A percentile compares a stretch with the other conserved stretches of the same genome.
These are phyloP conservation scores for Blastobotrys terrestris DNA, from an alignment of 805 yeast species.

Conservation along the genomic window DNA sequence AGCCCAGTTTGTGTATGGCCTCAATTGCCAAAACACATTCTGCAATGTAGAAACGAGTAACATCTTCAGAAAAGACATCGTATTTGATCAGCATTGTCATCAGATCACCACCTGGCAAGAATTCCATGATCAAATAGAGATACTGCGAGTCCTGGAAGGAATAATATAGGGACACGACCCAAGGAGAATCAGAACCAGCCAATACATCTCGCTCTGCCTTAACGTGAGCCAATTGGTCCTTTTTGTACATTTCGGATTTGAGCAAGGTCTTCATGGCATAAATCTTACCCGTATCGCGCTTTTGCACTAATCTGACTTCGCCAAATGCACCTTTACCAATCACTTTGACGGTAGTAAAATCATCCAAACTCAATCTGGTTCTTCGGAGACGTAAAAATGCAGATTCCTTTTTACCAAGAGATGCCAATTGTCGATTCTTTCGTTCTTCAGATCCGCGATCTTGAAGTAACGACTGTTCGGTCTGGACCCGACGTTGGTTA, in stretches of 20 bases:
- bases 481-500: conserved; percentile 82
- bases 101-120: conserved; percentile 76
- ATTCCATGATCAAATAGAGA: conserved; percentile 74
- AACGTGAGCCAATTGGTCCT: conserved; percentile 91
- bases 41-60: conserved; percentile 84
- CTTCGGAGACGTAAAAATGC: conserved; percentile 79
- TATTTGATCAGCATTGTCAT: conserved; percentile 96
- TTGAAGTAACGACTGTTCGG: conserved; percentile 63
- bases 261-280: conserved; percentile 91
- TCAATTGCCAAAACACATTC: conserved; percentile 94
- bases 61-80: conserved; percentile 91
- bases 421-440: conserved; percentile 70
- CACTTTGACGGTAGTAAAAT: conserved; percentile 82
- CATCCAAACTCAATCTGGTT: conserved; percentile 75
- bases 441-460: conserved; percentile 83
- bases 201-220: conserved; percentile 94
- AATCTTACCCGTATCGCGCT: conserved; percentile 83
- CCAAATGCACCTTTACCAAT: conserved; percentile 98
- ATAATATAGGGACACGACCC: conserved; percentile 80
- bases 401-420: conserved; percentile 83
- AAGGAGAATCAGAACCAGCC: conserved; percentile 82
- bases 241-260: conserved; percentile 89
- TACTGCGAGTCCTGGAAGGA: conserved; percentile 76
- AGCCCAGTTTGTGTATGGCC: conserved; percentile 87
- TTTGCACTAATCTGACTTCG: conserved; percentile 91